Evolutionary conservation across 2,329 filamentous ascomycete species (phyloP).

Genomic region (Aspergillus costaricaensis): DNA sequence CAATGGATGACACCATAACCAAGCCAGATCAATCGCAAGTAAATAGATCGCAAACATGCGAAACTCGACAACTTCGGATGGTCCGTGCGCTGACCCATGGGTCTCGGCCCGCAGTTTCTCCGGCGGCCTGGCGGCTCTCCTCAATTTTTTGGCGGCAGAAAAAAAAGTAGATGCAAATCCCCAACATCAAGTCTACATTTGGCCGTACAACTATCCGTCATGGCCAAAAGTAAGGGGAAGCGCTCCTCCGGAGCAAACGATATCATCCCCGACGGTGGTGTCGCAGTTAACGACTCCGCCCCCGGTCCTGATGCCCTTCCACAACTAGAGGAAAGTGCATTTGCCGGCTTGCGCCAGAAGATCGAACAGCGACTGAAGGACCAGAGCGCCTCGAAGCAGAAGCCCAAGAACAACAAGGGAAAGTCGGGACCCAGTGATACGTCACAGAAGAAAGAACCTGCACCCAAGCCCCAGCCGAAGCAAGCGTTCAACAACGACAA

Average conservation of each 20-base stretch:
- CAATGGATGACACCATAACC: background rate
- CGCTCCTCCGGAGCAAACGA: constrained; percentile 31
- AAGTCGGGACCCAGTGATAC: constrained; percentile 24
- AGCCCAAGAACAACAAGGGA: constrained; percentile 31
- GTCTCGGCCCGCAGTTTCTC: constrained; percentile 27
- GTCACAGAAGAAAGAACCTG: constrained; percentile 26
- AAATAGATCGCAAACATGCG: constrained; percentile 5
- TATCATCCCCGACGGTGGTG: constrained; percentile 18
- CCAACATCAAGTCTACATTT: constrained; percentile 29
- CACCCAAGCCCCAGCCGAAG: constrained; percentile 23
- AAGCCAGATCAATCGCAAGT: background rate
- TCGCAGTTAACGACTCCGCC: constrained; percentile 22
- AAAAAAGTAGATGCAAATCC: constrained; percentile 32
- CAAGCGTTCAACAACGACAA: constrained; percentile 26
- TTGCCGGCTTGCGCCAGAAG: constrained; percentile 45
- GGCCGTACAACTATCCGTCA: constrained; percentile 26
- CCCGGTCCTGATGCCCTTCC: constrained; percentile 30
- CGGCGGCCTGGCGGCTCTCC: constrained; percentile 25
- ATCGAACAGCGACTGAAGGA: constrained; percentile 45
- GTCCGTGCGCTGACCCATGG: background rate
- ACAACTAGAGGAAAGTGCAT: constrained; percentile 41
- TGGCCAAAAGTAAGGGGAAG: constrained; percentile 44
- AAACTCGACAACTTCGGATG: background rate
- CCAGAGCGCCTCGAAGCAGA: constrained; percentile 34
- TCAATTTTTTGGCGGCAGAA: constrained; percentile 34